Conservation (phyloP, 2,329 filamentous ascomycete species). For the Herpomyces periplanetae region DNA sequence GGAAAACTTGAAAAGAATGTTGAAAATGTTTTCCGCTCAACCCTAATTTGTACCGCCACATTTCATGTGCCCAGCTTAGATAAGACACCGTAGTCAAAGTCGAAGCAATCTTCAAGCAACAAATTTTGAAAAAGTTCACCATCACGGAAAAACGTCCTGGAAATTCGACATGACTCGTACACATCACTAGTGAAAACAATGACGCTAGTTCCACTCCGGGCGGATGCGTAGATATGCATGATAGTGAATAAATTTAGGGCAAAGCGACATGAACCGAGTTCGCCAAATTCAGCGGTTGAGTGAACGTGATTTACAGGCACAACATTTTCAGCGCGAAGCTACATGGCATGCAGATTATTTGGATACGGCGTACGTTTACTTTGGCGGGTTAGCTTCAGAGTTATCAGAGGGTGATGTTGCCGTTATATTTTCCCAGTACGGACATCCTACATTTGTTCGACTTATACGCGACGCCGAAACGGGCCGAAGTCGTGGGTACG, state of each 20-base stretch:
- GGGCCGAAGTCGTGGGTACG: conserved; percentile 72
- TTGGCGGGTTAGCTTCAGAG: conserved; percentile 67
- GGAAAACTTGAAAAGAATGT: too few species aligned
- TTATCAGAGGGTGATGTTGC: conserved; percentile 81
- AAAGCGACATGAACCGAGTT: conserved; percentile 44
- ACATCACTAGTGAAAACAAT: too few species aligned
- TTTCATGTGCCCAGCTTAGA: too few species aligned
- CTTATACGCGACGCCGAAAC: conserved; percentile 79
- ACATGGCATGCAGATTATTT: conserved; percentile 95
- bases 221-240: conserved; percentile 1
- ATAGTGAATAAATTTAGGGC: conserved; percentile 1
- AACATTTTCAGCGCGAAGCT: conserved; percentile 42
- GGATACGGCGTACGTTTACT: conserved; percentile 84
- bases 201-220: conserved; percentile 7
- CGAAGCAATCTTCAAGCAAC: too few species aligned
- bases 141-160: too few species aligned
- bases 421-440: conserved; percentile 85
- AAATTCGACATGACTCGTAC: too few species aligned
- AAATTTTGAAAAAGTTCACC: too few species aligned
- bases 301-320: conserved; percentile 20
- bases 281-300: conserved; percentile 72
- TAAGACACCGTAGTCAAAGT: too few species aligned
- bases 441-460: conserved; percentile 72
- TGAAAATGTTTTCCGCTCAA: too few species aligned
- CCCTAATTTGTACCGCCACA: too few species aligned